Conservation (phyloP, 345 rosid species). For the Euphorbia peplus region DNA sequence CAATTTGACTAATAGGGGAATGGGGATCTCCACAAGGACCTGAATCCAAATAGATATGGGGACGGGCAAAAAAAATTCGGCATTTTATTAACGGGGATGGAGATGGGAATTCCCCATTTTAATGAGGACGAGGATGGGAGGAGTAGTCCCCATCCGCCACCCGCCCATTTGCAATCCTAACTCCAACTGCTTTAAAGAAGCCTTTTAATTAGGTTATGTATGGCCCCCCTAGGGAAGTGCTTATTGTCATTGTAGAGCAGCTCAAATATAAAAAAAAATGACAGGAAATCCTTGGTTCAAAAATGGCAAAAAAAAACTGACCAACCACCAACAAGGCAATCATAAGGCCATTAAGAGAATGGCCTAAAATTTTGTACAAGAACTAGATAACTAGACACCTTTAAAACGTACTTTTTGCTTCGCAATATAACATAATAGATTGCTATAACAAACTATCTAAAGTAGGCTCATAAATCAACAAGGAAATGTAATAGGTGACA, state of each 20-base stretch:
- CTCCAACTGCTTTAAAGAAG: background rate
- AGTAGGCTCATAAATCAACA: background rate
- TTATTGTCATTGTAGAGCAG: background rate
- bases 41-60: too few relatives aligned
- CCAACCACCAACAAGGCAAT: background rate
- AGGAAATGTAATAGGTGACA: constrained; percentile 19
- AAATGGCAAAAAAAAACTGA: background rate
- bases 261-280: background rate
- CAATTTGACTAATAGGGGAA: too few relatives aligned
- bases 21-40: too few relatives aligned
- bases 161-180: too few relatives aligned
- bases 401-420: background rate
- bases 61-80: too few relatives aligned
- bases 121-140: too few relatives aligned
- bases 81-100: too few relatives aligned
- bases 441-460: background rate
- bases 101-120: too few relatives aligned
- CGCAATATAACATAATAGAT: background rate
- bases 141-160: too few relatives aligned
- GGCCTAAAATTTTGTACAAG: background rate
- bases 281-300: background rate
- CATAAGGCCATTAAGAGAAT: background rate
- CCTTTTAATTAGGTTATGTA: background rate
- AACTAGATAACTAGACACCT: constrained; percentile 1
- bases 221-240: background rate